Evolutionary conservation across 2,329 filamentous ascomycete species (phyloP).

Genomic region (Claviceps africana): DNA sequence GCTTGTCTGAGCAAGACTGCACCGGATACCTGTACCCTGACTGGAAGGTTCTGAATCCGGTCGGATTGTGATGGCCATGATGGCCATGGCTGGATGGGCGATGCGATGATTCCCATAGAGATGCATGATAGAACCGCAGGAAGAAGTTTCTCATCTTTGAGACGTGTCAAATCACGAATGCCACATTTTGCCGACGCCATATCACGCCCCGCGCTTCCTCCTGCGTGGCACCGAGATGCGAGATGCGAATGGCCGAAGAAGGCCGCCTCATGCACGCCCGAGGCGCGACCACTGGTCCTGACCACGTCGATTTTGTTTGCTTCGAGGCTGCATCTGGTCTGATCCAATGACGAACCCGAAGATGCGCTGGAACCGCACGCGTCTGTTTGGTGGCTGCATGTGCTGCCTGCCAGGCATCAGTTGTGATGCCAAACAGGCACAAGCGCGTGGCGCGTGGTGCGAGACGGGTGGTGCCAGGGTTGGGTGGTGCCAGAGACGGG

Average conservation of each 20-base stretch:
- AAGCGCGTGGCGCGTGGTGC: too few species aligned
- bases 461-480: too few species aligned
- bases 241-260: not conserved
- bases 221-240: not conserved
- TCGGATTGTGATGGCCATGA: not conserved
- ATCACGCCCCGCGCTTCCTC: too few species aligned
- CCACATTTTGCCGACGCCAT: not conserved
- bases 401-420: not conserved
- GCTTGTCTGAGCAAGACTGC: constrained; percentile 20
- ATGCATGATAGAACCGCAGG: not conserved
- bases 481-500: too few species aligned
- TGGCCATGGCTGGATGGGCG: not conserved
- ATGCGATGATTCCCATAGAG: not conserved
- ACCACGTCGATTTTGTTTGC: not conserved
- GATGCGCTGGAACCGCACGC: not conserved
- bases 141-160: not conserved
- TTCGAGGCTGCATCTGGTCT: not conserved
- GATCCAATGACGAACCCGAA: not conserved
- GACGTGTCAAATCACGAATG: not conserved
- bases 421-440: too few species aligned
- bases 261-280: too few species aligned
- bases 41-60: constrained; percentile 24
- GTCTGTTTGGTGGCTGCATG: not conserved
- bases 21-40: constrained; percentile 32
- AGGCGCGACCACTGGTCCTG: too few species aligned